Percentiles rank a stretch among this genome's conserved stretches.
Evolutionary conservation across 352 stramenopile genomes (phyloP).

Genomic region (Sclerospora graminicola): DNA sequence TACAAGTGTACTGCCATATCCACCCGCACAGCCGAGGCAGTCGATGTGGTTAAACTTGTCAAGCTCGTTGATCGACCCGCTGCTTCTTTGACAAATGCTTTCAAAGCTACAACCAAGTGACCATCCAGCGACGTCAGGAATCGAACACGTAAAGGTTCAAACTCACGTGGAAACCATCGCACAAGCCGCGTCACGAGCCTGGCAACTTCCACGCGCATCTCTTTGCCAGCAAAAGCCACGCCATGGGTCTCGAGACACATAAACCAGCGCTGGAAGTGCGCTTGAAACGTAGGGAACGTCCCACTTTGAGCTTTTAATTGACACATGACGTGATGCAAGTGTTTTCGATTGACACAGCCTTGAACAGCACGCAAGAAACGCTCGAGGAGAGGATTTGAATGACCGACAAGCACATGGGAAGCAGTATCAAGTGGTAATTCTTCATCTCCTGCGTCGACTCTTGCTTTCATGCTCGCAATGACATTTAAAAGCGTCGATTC

Average conservation of each 20-base stretch:
- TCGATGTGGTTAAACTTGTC: conserved; percentile 5
- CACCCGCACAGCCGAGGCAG: conserved; percentile 18
- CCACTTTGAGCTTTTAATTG: conserved; percentile 13
- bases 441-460: too few relatives aligned
- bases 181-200: conserved; percentile 31
- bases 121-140: conserved; percentile 23
- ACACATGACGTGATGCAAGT: conserved; percentile 15
- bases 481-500: conserved; percentile 24
- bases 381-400: conserved; percentile 21
- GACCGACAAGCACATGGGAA: conserved; percentile 15
- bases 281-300: conserved; percentile 17
- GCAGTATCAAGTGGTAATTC: too few relatives aligned
- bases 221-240: conserved; percentile 21
- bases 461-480: conserved; percentile 16
- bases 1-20: conserved; percentile 31
- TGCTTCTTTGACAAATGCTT: conserved; percentile 26
- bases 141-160: conserved; percentile 13
- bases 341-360: conserved; percentile 11
- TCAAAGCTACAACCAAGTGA: conserved; percentile 22
- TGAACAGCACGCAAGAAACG: conserved; percentile 22
- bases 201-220: conserved; percentile 28
- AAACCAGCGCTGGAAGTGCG: conserved; percentile 34
- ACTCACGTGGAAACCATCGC: conserved; percentile 36
- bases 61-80: too few relatives aligned
- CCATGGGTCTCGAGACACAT: conserved; percentile 22